Base-by-base conservation (phyloP, 2,329 filamentous ascomycete genomes). In the Sarocladium oryzae region DNA sequence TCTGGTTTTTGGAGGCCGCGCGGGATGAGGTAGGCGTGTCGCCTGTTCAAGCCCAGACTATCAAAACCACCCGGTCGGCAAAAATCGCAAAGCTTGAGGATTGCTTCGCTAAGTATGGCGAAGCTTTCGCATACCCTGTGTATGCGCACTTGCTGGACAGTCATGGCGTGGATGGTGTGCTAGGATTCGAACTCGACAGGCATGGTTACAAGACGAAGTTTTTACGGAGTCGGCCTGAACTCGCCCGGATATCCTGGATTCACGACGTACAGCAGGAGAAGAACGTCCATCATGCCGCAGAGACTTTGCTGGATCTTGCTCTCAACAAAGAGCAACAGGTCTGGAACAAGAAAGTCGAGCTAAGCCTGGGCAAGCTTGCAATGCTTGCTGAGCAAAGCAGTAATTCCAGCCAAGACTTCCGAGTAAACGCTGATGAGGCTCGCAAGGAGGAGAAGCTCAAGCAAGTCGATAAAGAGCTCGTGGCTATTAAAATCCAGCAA, bases 311-410 rank as follows among this genome's bases (percentile, higher is more conserved):
- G 38, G 73, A 81, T 7, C 75, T 91, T 18, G 90, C 88, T 0
- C 71, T 85, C 18, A 76, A 77, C 48, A 81, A 82, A 51, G 91
- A 96, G 65, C 79, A 82, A 50, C 86, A 91, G 59, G 70, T 93
- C 3, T 97, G 92, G 92, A 89, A 83, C 69, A 95, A 95, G 72
- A 93, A 95, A 66, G 88, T 96, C 30, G 87, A 97, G 67, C 73
- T 97, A 23, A 95, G 89, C 54, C 76, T 99, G 35, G 87, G 88
- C 32, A 97, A 96, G 68, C 76, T 99, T 43, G 81, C 85, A 15
- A 76, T 83, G 51, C 69, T 96, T 57, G 88, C 88, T 15, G 80
- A 83, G 35, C 74, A 71, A 7, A 66, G 70, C 50, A 62, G 60
- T 53, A 60, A 58, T 30, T 55, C 54, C 16, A 41, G 55, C 26